Evolutionary conservation across 1,284 basidiomycete species (phyloP), one percentile per base, ranked within the genome.

Genomic region (Naganishia sp.): DNA sequence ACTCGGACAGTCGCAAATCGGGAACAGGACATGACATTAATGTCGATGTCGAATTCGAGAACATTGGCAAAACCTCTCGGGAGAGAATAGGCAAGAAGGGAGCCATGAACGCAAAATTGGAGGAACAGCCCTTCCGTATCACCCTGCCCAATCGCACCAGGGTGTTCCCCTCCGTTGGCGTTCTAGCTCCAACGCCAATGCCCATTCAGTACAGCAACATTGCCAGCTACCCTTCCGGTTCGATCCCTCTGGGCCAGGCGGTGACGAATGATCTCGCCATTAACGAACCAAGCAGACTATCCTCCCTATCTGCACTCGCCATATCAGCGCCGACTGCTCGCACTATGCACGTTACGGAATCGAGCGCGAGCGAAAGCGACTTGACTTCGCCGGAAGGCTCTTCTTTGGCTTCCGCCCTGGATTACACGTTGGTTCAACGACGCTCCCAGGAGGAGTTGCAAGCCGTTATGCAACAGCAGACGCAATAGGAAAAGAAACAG

Each of bases 371-470:
- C 11, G 48, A 50, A 3, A 28, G 31, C 39, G 48, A 36, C 10
- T n/a, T 52, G 36, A 52, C 59, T 7, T 49, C 59, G 11, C 48
- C 59, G 3, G 49, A 48, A 6, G 59, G 52, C 4, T 61, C 59
- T 16, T 61, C 48, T 36, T 36, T 61, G 11, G 59, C 59, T 52
- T 61, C 59, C 18, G 59, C 59, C 9, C 52, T 61, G 59, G 59
- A 52, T 25, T 61, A 43, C 33, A 61, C 59, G 21, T 36, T 61
- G 21, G 59, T 61, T 49, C 59, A 36, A 52, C 59, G 48, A 52
- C 48, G 59, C 15, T 61, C 59, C 16, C 59, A 52, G 48, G 59
- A 61, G 36, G 48, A 61, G 48, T 23, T 61, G 48, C 25, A 50
- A 13, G 59, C 59, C 2, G 48, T 25, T 16, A 61, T 61, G 48